Percentiles rank a stretch among this genome's conserved stretches.
These are phyloP conservation scores for Astragalus membranaceus DNA, from an alignment of 306 rosid species.

Conservation along the genomic window DNA sequence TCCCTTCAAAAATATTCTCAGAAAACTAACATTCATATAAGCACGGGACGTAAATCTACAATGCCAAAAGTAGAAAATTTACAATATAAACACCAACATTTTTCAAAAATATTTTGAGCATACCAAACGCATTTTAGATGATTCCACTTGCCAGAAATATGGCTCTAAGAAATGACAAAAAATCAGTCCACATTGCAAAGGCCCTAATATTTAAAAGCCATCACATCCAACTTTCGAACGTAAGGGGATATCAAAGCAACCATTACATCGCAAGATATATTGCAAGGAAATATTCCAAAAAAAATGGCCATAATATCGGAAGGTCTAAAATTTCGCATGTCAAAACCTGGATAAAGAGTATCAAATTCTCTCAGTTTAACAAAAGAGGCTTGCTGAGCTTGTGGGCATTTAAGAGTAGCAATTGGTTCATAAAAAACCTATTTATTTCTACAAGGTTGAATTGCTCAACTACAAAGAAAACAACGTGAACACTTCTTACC, in stretches of 20 bases:
- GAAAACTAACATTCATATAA: too few species aligned
- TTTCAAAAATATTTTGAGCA: background rate
- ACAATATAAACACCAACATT: too few species aligned
- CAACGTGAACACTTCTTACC: constrained; percentile 27
- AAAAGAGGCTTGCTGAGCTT: constrained; percentile 25
- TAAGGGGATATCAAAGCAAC: background rate
- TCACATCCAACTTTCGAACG: background rate
- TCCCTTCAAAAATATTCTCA: too few species aligned
- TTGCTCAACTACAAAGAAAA: constrained; percentile 25
- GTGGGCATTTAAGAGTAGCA: constrained; percentile 18
- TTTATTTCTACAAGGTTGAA: constrained; percentile 31
- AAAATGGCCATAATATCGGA: background rate
- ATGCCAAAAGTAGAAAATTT: too few species aligned
- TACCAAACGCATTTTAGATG: background rate
- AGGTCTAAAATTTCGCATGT: constrained; percentile 13
- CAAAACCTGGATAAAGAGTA: constrained; percentile 22
- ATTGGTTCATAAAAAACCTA: constrained; percentile 22
- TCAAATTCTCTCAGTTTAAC: constrained; percentile 16
- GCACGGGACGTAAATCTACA: too few species aligned
- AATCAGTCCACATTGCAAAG: background rate
- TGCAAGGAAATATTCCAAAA: background rate
- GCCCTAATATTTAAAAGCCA: background rate
- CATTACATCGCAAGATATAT: background rate
- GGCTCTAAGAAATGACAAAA: background rate
- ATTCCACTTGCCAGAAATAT: background rate